phyloP scores from a whole-genome alignment of 208 protist genomes.

The Acanthamoeba lenticulata region DNA sequence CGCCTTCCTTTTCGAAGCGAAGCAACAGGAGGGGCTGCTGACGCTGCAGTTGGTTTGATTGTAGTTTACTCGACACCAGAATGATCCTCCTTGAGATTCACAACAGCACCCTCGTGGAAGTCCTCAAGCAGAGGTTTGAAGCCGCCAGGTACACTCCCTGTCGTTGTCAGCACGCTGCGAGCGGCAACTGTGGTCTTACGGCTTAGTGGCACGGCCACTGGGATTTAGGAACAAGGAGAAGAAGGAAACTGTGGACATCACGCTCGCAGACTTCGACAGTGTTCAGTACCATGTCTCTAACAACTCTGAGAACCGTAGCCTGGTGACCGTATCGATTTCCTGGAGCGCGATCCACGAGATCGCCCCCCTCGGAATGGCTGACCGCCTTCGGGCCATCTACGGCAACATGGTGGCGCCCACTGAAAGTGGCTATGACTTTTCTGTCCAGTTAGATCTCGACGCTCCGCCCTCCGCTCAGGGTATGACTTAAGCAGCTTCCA shows the following conservation, averaged over 20 bases:
- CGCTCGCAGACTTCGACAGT: constrained; percentile 84
- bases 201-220: no score
- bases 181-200: no score
- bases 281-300: constrained; percentile 79
- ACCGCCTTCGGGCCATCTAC: constrained; percentile 72
- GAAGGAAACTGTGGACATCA: constrained; percentile 71
- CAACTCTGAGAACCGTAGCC: neutral
- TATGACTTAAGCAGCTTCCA: neutral
- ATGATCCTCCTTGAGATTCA: constrained; percentile 56
- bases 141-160: no score
- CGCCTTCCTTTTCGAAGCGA: no score
- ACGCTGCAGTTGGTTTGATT: no score
- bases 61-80: neutral
- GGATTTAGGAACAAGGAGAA: neutral
- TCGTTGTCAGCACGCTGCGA: no score
- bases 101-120: constrained; percentile 24
- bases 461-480: neutral
- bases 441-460: constrained; percentile 48
- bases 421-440: constrained; percentile 75
- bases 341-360: constrained; percentile 70
- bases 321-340: constrained; percentile 75
- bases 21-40: no score
- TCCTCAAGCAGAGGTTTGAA: constrained; percentile 1
- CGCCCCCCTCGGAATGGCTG: constrained; percentile 26
- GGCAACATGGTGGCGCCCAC: constrained; percentile 66